These are phyloP conservation scores for Carex kokanica DNA, from an alignment of 176 grass and related monocot species.

Conservation along the genomic window DNA sequence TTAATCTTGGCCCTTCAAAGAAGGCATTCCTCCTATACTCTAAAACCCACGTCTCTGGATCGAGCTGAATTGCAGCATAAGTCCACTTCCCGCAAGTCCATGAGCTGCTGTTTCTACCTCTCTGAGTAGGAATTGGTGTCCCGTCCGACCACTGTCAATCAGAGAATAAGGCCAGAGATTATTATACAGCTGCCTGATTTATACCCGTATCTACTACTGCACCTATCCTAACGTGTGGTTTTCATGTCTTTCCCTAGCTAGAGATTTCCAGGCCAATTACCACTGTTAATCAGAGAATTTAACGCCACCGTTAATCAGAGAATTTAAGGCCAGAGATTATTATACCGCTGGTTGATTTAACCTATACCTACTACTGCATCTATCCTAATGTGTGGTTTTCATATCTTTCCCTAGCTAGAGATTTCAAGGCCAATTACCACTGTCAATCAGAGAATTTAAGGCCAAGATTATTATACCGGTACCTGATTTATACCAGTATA, in stretches of 20 bases:
- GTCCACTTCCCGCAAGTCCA: conserved; percentile 47
- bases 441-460: not conserved
- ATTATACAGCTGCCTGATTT: not conserved
- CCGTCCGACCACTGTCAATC: conserved; percentile 68
- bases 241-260: not conserved
- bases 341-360: not conserved
- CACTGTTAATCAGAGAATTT: not conserved
- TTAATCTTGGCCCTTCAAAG: conserved; percentile 62
- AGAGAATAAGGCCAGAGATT: not conserved
- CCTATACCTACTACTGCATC: not conserved
- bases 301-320: not conserved
- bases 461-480: not conserved
- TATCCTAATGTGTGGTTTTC: not conserved
- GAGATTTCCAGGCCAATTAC: not conserved
- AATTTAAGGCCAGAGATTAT: not conserved
- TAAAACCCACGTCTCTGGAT: conserved; percentile 68
- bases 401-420: not conserved
- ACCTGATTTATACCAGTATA: not conserved
- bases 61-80: conserved; percentile 42
- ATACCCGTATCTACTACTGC: not conserved
- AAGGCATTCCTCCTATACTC: conserved; percentile 64
- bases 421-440: not conserved
- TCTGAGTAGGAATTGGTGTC: conserved; percentile 35
- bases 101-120: conserved; percentile 60
- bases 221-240: not conserved